phyloP scores from a whole-genome alignment of 192 early-diverging fungal species.

The Coemansia sp. region DNA sequence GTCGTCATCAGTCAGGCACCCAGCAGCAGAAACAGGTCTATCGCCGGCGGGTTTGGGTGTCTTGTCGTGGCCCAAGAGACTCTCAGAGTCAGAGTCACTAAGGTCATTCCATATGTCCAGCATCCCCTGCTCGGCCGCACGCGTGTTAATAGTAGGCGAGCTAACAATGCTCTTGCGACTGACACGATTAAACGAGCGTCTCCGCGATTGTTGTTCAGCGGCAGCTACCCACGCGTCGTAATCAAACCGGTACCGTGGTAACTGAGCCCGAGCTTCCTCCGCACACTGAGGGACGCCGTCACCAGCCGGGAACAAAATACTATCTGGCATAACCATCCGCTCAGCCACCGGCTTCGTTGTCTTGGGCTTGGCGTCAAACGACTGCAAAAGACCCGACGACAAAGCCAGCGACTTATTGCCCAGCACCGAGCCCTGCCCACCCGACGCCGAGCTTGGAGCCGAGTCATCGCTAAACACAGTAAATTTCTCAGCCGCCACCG shows the following conservation, averaged over 20 bases:
- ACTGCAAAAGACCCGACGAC: slow-evolving; percentile 12
- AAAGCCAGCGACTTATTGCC: not conserved
- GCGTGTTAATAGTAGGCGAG: slow-evolving; percentile 53
- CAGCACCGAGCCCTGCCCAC: not conserved
- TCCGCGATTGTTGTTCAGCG: too few species aligned
- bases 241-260: slow-evolving; percentile 36
- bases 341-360: slow-evolving; percentile 8
- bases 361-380: slow-evolving; percentile 1
- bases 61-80: slow-evolving; percentile 5
- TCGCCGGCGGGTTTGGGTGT: not conserved
- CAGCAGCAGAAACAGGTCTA: not conserved
- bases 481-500: slow-evolving; percentile 21
- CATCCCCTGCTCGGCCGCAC: slow-evolving; percentile 46
- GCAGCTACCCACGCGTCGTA: slow-evolving; percentile 18
- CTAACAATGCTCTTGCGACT: slow-evolving; percentile 20
- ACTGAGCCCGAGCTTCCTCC: slow-evolving; percentile 36
- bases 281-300: slow-evolving; percentile 37
- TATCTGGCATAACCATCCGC: slow-evolving; percentile 40
- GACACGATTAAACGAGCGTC: not conserved
- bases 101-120: slow-evolving; percentile 49
- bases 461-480: slow-evolving; percentile 38
- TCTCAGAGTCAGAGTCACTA: slow-evolving; percentile 17
- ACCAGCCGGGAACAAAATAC: slow-evolving; percentile 33
- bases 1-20: slow-evolving; percentile 29
- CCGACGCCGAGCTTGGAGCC: not conserved